Percentiles rank a stretch among this genome's conserved stretches.
phyloP scores from a whole-genome alignment of 306 rosid genomes.

The Cyclanthera cordifolia region DNA sequence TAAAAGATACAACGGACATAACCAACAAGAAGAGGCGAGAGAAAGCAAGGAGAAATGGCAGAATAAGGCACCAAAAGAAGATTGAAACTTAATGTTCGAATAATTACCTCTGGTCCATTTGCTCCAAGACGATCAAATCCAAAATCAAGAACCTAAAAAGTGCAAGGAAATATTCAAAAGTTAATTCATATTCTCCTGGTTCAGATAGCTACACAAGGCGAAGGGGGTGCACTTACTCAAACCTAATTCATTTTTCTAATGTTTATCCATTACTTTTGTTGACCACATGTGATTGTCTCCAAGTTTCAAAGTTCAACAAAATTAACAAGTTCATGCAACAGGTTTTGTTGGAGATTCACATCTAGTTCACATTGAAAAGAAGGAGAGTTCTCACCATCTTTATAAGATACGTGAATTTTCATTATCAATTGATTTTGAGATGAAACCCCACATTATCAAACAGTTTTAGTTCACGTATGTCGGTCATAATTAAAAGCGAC shows the following conservation, averaged over 20 bases:
- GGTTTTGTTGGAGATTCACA: no score
- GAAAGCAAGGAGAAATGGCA: not conserved
- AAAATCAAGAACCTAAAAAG: constrained; percentile 72
- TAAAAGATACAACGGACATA: not conserved
- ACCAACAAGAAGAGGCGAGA: not conserved
- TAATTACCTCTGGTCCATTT: constrained; percentile 53
- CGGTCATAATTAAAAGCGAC: not conserved
- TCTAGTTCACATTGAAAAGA: no score
- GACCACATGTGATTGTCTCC: not conserved
- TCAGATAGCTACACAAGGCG: not conserved
- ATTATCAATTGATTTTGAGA: no score
- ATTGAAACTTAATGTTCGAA: constrained; percentile 1
- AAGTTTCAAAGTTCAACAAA: not conserved
- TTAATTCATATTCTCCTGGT: not conserved
- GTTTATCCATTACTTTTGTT: not conserved
- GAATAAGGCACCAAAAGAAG: not conserved
- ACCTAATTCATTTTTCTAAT: not conserved
- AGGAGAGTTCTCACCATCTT: no score
- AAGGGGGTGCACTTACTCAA: constrained; percentile 3
- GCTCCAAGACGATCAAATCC: constrained; percentile 92
- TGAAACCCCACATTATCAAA: no score
- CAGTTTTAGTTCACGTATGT: not conserved
- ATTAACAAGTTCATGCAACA: not conserved
- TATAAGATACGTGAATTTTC: no score
- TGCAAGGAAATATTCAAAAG: constrained; percentile 26